Evolutionary conservation across 495 filamentous ascomycete species (phyloP).

Genomic region (Aspergillus conjunctus): DNA sequence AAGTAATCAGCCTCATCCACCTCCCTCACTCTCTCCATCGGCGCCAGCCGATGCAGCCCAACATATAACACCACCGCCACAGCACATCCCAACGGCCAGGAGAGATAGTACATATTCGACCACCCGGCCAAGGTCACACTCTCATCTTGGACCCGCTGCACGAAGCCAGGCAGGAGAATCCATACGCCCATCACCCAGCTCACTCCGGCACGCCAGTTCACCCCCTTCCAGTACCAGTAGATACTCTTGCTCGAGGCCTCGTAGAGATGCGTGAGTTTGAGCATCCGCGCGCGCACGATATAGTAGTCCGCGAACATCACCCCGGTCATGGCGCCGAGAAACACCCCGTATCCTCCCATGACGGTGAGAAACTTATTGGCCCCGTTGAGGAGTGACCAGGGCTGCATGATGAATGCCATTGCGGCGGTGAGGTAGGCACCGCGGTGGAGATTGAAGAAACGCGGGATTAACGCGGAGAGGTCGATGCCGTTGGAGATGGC

Average conservation of each 20-base stretch:
- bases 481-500: constrained; percentile 6
- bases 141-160: background rate
- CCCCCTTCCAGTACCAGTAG: constrained; percentile 7
- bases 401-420: constrained; percentile 7
- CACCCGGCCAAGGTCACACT: background rate
- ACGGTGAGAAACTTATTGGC: constrained; percentile 12
- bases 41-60: background rate
- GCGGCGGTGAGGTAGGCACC: constrained; percentile 5
- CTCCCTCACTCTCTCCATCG: background rate
- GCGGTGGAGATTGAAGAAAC: constrained; percentile 10
- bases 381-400: constrained; percentile 6
- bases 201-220: constrained; percentile 3
- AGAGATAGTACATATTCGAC: constrained; percentile 7
- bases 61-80: background rate
- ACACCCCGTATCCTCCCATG: constrained; percentile 3
- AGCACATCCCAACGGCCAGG: constrained; percentile 8
- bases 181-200: constrained; percentile 7
- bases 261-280: constrained; percentile 9
- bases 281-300: background rate
- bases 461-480: constrained; percentile 1
- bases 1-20: constrained; percentile 10
- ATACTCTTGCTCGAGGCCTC: background rate
- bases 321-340: constrained; percentile 11
- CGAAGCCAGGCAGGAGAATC: constrained; percentile 7
- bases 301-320: constrained; percentile 15